Evolutionary conservation across 495 filamentous ascomycete species (phyloP).

Genomic region (Niebla homalea): DNA sequence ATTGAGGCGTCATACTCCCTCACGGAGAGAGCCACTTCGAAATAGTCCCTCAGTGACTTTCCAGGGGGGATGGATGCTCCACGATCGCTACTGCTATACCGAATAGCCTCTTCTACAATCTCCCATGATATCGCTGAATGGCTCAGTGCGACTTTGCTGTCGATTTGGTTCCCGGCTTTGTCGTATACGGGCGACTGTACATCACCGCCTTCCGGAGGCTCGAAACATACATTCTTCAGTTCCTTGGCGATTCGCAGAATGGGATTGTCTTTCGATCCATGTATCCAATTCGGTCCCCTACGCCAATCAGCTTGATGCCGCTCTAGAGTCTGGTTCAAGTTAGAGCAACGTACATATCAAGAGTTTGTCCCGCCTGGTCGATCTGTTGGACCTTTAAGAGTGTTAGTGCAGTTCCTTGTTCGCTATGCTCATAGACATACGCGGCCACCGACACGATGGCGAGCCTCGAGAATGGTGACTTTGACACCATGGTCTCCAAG

Average conservation of each 20-base stretch:
- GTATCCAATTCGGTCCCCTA: conserved; percentile 91
- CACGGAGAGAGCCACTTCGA: conserved; percentile 44
- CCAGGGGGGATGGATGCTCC: conserved; percentile 45
- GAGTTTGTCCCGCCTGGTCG: conserved; percentile 27
- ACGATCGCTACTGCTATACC: conserved; percentile 57
- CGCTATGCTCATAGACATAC: conserved; percentile 28
- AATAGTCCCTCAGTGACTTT: conserved; percentile 66
- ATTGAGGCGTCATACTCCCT: conserved; percentile 38
- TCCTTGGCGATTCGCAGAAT: conserved; percentile 63
- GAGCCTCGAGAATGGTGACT: conserved; percentile 77
- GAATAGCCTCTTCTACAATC: conserved; percentile 64
- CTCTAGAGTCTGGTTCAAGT: conserved; percentile 32
- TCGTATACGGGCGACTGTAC: conserved; percentile 46
- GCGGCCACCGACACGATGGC: conserved; percentile 72
- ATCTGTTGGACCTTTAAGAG: conserved; percentile 17
- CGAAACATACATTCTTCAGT: conserved; percentile 47
- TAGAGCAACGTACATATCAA: conserved; percentile 37
- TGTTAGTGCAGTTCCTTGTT: background rate
- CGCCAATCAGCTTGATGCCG: background rate
- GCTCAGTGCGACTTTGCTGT: conserved; percentile 36
- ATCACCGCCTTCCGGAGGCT: conserved; percentile 32
- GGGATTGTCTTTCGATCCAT: conserved; percentile 75
- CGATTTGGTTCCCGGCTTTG: conserved; percentile 44
- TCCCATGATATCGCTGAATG: conserved; percentile 60
- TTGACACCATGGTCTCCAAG: conserved; percentile 62